These are phyloP conservation scores for Pseudocercospora fuligena DNA, from an alignment of 2,329 filamentous ascomycete genomes.

Conservation along the genomic window DNA sequence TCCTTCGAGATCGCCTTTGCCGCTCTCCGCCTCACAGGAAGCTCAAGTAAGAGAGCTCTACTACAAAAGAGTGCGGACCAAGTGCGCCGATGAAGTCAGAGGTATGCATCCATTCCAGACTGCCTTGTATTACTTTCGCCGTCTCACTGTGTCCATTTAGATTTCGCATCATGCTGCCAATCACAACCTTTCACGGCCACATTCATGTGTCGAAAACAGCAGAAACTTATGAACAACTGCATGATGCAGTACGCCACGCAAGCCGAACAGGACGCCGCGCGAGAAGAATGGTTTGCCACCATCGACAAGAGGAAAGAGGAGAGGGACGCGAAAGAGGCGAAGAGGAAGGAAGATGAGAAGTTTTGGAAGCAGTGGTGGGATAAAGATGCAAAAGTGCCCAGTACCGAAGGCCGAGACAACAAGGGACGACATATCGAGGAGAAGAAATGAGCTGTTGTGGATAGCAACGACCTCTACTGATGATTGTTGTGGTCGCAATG, in stretches of 20 bases:
- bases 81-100: constrained; percentile 67
- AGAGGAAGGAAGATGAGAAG: constrained; percentile 49
- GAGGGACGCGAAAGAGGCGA: constrained; percentile 61
- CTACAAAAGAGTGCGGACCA: constrained; percentile 74
- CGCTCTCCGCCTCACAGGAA: constrained; percentile 81
- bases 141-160: constrained; percentile 51
- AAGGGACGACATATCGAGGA: constrained; percentile 20
- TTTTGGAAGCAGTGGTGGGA: constrained; percentile 60
- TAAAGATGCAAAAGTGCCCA: constrained; percentile 37
- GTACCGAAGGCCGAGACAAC: constrained; percentile 20
- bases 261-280: constrained; percentile 81
- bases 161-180: constrained; percentile 87
- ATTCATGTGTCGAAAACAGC: constrained; percentile 80
- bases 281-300: constrained; percentile 90
- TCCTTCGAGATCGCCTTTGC: constrained; percentile 72
- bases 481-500: neutral
- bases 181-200: constrained; percentile 85
- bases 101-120: constrained; percentile 38
- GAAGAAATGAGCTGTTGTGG: neutral
- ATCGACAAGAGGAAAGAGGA: constrained; percentile 72
- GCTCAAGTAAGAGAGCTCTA: constrained; percentile 80
- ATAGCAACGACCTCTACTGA: too few species aligned
- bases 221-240: constrained; percentile 88
- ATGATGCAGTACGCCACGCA: constrained; percentile 87
- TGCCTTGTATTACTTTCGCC: too few species aligned